Conservation (phyloP, 371 early-diverging fungal species). For the Syncephalastrum sp. region DNA sequence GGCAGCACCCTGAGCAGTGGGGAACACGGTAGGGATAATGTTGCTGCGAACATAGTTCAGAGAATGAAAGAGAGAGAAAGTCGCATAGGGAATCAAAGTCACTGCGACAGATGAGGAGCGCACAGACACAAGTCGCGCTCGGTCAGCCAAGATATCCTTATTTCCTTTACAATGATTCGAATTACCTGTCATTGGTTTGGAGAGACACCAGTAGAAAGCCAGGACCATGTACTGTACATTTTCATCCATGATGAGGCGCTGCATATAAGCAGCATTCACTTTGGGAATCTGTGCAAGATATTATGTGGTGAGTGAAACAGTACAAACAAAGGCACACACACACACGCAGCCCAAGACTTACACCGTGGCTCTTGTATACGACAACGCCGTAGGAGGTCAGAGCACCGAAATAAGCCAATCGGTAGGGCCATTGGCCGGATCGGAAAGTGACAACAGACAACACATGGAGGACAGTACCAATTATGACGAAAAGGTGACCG, state of each 20-base stretch:
- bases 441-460: conserved; percentile 36
- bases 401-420: conserved; percentile 70
- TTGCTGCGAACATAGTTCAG: conserved; percentile 76
- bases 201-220: conserved; percentile 76
- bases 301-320: not conserved
- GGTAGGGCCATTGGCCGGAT: conserved; percentile 42
- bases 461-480: conserved; percentile 32
- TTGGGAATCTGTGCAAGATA: conserved; percentile 52
- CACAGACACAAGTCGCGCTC: not conserved
- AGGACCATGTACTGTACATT: conserved; percentile 85
- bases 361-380: conserved; percentile 83
- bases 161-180: conserved; percentile 1
- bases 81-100: conserved; percentile 78
- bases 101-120: conserved; percentile 37
- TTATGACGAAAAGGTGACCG: conserved; percentile 42
- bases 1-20: conserved; percentile 32
- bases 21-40: conserved; percentile 70
- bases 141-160: not conserved
- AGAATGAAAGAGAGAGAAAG: conserved; percentile 85
- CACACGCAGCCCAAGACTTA: conserved; percentile 32
- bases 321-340: no score
- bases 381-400: conserved; percentile 83
- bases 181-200: conserved; percentile 72
- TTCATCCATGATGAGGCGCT: conserved; percentile 78
- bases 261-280: conserved; percentile 60